phyloP scores from a whole-genome alignment of 352 stramenopile genomes.

The Globisporangium abappressorium region DNA sequence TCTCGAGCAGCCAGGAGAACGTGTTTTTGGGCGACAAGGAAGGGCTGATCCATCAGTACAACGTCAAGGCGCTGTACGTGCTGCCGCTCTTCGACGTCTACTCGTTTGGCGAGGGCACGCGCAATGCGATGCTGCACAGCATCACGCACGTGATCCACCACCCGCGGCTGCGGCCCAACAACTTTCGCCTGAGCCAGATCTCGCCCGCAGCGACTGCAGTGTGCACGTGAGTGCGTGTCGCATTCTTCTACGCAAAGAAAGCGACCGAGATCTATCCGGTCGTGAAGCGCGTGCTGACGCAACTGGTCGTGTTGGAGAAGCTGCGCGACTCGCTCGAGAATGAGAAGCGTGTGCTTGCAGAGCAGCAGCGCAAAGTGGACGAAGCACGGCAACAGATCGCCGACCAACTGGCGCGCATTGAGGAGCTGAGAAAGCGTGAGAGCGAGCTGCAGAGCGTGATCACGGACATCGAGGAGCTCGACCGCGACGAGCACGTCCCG shows the following conservation, averaged over 20 bases:
- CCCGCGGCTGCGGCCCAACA: slow-evolving; percentile 57
- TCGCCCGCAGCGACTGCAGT: slow-evolving; percentile 62
- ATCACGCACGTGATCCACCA: slow-evolving; percentile 76
- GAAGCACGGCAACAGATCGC: slow-evolving; percentile 19
- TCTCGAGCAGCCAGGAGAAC: slow-evolving; percentile 80
- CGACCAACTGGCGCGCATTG: background rate
- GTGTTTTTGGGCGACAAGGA: slow-evolving; percentile 76
- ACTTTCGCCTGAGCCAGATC: slow-evolving; percentile 54
- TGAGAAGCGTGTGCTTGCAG: slow-evolving; percentile 24
- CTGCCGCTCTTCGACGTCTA: slow-evolving; percentile 80
- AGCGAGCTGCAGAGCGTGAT: slow-evolving; percentile 49
- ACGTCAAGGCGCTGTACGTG: slow-evolving; percentile 75
- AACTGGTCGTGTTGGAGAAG: slow-evolving; percentile 54
- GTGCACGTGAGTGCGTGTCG: slow-evolving; percentile 69
- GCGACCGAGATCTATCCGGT: slow-evolving; percentile 67
- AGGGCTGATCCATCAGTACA: slow-evolving; percentile 75
- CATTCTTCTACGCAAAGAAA: slow-evolving; percentile 65
- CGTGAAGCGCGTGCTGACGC: slow-evolving; percentile 47
- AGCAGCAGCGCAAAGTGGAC: slow-evolving; percentile 21
- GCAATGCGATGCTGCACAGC: slow-evolving; percentile 49
- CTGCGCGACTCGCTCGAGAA: slow-evolving; percentile 32
- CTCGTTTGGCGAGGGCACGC: slow-evolving; percentile 69
- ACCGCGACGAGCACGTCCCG: slow-evolving; percentile 49
- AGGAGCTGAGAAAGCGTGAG: slow-evolving; percentile 20
- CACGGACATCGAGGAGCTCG: slow-evolving; percentile 60